These are phyloP conservation scores for Irpex sp. DNA, from an alignment of 1,284 basidiomycete species.

Conservation along the genomic window DNA sequence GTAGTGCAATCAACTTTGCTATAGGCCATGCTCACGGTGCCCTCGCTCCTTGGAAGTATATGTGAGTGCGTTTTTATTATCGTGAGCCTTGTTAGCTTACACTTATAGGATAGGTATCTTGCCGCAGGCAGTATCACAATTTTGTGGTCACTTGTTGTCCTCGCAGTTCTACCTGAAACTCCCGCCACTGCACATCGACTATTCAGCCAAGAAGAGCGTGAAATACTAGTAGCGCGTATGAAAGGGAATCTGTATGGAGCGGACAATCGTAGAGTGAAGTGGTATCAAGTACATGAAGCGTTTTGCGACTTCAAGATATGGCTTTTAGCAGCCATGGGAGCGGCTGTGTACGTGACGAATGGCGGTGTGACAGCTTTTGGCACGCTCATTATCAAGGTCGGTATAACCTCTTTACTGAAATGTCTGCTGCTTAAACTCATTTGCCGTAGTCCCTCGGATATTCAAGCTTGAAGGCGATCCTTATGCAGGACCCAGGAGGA, in stretches of 20 bases:
- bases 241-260: constrained; percentile 6
- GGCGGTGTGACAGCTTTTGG: constrained; percentile 12
- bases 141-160: constrained; percentile 7
- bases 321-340: constrained; percentile 10
- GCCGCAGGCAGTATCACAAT: constrained; percentile 9
- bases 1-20: constrained; percentile 8
- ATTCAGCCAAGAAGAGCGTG: constrained; percentile 9
- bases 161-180: constrained; percentile 6
- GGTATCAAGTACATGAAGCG: constrained; percentile 6
- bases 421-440: background rate
- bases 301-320: constrained; percentile 8
- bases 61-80: background rate
- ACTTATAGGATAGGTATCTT: constrained; percentile 1
- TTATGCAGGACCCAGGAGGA: constrained; percentile 10
- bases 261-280: constrained; percentile 3
- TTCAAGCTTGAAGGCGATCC: constrained; percentile 8
- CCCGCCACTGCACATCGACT: constrained; percentile 8
- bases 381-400: constrained; percentile 8
- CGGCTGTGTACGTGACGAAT: constrained; percentile 10
- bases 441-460: constrained; percentile 7
- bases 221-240: constrained; percentile 8
- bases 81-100: background rate
- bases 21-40: constrained; percentile 10
- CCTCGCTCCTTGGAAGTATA: constrained; percentile 10
- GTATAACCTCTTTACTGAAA: background rate